Conservation (phyloP, 176 grass and related monocot species). For the barley (Hordeum vulgare) region DNA sequence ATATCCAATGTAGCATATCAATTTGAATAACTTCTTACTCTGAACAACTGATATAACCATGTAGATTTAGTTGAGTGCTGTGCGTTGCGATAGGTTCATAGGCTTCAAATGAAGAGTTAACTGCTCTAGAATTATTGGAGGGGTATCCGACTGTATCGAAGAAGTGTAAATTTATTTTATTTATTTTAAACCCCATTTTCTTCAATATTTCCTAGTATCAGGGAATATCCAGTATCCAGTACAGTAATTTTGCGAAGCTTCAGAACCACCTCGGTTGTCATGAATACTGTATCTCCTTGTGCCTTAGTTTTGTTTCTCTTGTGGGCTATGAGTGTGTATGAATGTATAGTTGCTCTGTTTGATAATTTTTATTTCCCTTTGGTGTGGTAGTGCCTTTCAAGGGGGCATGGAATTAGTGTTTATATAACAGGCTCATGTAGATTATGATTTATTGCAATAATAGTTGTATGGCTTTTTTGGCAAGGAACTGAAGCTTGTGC, state of each 20-base stretch:
- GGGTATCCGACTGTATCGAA: background rate
- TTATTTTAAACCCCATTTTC: background rate
- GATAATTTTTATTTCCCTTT: background rate
- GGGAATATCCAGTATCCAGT: background rate
- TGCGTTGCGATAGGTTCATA: background rate
- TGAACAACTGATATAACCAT: conserved; percentile 4
- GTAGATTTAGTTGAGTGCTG: background rate
- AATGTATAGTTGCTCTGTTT: background rate
- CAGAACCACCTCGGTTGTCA: background rate
- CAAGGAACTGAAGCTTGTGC: conserved; percentile 18
- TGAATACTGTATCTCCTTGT: background rate
- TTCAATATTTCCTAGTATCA: background rate
- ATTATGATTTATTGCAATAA: background rate
- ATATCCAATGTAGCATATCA: background rate
- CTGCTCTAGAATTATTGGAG: background rate
- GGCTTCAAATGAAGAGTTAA: background rate
- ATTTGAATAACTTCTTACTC: background rate
- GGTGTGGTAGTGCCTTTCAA: background rate
- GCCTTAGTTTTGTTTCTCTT: background rate
- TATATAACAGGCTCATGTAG: background rate
- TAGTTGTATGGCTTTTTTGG: background rate
- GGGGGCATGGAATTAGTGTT: background rate
- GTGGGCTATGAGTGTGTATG: background rate
- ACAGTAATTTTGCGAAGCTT: background rate
- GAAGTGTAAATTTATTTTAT: background rate